These are phyloP conservation scores for Xylaria sp. DNA, from an alignment of 2,329 filamentous ascomycete genomes.

Conservation along the genomic window DNA sequence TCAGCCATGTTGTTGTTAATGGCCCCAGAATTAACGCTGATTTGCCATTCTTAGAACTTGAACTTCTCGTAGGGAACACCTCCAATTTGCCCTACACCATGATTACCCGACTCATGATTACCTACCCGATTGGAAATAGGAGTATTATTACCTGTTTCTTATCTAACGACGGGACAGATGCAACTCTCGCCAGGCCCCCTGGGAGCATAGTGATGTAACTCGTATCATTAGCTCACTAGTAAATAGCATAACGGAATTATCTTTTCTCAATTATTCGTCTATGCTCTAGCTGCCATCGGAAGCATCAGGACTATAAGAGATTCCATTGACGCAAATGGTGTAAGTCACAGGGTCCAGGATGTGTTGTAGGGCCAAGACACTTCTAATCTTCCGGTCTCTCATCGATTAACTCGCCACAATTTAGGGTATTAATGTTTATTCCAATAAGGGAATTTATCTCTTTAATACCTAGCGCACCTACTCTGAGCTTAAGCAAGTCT, in stretches of 20 bases:
- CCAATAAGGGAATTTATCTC: conserved; percentile 62
- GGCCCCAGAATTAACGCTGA: conserved; percentile 65
- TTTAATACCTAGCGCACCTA: conserved; percentile 71
- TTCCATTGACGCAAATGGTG: conserved; percentile 67
- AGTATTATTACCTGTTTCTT: conserved; percentile 67
- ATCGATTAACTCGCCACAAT: conserved; percentile 51
- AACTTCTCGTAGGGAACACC: conserved; percentile 56
- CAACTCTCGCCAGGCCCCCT: conserved; percentile 63
- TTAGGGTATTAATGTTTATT: conserved; percentile 58
- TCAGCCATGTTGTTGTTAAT: conserved; percentile 69
- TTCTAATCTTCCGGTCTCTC: no score
- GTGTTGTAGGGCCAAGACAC: conserved; percentile 58
- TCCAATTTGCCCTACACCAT: background rate
- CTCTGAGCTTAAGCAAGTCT: conserved; percentile 67
- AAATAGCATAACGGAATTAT: conserved; percentile 64
- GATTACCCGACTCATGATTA: conserved; percentile 45
- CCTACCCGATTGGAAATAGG: conserved; percentile 74
- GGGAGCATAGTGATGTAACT: conserved; percentile 59
- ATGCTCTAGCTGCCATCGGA: conserved; percentile 66
- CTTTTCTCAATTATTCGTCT: conserved; percentile 67
- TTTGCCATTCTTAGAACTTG: conserved; percentile 64
- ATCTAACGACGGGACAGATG: conserved; percentile 63
- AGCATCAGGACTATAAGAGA: conserved; percentile 72
- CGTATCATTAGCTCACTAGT: conserved; percentile 57
- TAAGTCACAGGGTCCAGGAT: conserved; percentile 65